These are phyloP conservation scores for Russula lepida DNA, from an alignment of 768 basidiomycete species.

Conservation along the genomic window DNA sequence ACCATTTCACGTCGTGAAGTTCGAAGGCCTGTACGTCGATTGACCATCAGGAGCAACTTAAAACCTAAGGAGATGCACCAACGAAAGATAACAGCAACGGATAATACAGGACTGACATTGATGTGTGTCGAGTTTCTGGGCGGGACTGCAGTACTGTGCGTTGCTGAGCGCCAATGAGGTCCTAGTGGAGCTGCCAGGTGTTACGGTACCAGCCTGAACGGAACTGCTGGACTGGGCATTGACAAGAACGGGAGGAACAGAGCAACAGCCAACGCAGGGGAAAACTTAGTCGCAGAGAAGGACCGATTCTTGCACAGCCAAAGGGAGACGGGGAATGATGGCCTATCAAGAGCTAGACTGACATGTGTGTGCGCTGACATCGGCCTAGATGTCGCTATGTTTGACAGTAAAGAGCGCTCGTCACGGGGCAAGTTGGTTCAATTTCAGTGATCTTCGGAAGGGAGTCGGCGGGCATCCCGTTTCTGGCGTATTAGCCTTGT, in stretches of 20 bases:
- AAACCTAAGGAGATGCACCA: constrained; percentile 28
- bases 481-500: too few species aligned
- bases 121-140: constrained; percentile 19
- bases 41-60: constrained; percentile 34
- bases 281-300: constrained; percentile 25
- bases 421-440: too few species aligned
- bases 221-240: constrained; percentile 35
- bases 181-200: not conserved
- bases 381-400: too few species aligned
- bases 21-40: constrained; percentile 38
- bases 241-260: constrained; percentile 29
- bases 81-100: not conserved
- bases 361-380: not conserved
- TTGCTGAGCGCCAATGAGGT: not conserved
- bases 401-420: too few species aligned
- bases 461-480: too few species aligned
- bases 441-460: too few species aligned
- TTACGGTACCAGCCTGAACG: not conserved
- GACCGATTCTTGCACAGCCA: not conserved
- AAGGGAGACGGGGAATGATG: not conserved
- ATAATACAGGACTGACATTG: constrained; percentile 10
- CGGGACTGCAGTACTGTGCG: constrained; percentile 26
- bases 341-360: not conserved
- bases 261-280: constrained; percentile 22
- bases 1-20: constrained; percentile 41